These are phyloP conservation scores for Plasmodium relictum DNA, from an alignment of 169 alveolate genomes.

Conservation along the genomic window DNA sequence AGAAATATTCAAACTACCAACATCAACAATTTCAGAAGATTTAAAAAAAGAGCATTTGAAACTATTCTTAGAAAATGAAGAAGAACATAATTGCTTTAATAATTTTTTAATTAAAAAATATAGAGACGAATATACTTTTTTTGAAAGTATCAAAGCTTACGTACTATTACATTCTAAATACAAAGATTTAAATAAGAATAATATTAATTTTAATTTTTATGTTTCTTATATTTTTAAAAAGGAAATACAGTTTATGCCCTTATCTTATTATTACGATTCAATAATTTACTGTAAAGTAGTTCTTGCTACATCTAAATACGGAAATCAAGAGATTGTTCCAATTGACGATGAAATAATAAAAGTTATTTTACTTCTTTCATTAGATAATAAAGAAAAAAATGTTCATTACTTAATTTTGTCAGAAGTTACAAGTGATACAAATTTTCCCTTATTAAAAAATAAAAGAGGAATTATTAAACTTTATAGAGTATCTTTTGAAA, in stretches of 20 bases:
- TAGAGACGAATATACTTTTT: conserved; percentile 56
- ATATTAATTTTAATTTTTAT: conserved; percentile 60
- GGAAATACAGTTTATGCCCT: conserved; percentile 52
- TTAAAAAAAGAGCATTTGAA: conserved; percentile 56
- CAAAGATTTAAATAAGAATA: conserved; percentile 37
- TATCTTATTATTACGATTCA: conserved; percentile 70
- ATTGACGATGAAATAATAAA: conserved; percentile 72
- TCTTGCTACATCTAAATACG: conserved; percentile 56
- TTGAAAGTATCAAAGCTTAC: conserved; percentile 30
- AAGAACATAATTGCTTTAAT: conserved; percentile 54
- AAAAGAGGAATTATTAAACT: conserved; percentile 57
- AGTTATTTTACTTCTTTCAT: conserved; percentile 58
- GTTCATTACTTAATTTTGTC: conserved; percentile 56
- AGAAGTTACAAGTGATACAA: conserved; percentile 48
- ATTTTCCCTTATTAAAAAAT: conserved; percentile 34
- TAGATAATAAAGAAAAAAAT: conserved; percentile 73
- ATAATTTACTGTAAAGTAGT: conserved; percentile 69
- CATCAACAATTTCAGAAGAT: conserved; percentile 41
- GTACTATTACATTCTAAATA: conserved; percentile 57
- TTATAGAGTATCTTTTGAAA: conserved; percentile 58
- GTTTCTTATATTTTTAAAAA: conserved; percentile 55
- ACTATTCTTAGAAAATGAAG: conserved; percentile 35
- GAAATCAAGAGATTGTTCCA: conserved; percentile 65
- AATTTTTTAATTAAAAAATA: conserved; percentile 55
- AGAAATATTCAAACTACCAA: conserved; percentile 59